Conservation (phyloP, 345 rosid species). For the Conringia planisiliqua region DNA sequence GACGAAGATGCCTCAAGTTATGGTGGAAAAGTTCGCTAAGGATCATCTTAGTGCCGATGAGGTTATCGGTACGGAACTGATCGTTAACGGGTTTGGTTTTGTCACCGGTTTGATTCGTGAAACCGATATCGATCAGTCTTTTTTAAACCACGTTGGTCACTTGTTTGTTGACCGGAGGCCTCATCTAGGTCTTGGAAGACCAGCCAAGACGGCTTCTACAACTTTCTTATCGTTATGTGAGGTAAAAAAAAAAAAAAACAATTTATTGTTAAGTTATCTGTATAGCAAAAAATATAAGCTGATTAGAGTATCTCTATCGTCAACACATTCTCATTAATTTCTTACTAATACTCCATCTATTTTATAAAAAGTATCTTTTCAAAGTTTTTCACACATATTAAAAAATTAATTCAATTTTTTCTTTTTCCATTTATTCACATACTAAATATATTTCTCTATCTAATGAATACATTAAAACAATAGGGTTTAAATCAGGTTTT, state of each 20-base stretch:
- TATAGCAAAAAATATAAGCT: no score
- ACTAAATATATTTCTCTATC: no score
- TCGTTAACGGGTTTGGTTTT: not conserved
- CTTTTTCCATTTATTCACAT: no score
- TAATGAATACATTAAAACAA: no score
- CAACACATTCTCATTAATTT: no score
- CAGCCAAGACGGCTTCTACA: not conserved
- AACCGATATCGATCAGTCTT: not conserved
- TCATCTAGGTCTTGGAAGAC: not conserved
- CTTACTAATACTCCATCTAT: no score
- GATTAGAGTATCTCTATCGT: no score
- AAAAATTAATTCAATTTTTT: no score
- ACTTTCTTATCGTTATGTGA: not conserved
- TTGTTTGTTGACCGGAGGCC: not conserved
- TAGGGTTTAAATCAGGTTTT: no score
- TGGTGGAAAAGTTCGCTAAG: not conserved
- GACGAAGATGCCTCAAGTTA: not conserved
- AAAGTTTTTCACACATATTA: no score
- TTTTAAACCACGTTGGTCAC: not conserved
- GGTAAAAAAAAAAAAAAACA: not conserved
- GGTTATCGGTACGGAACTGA: not conserved
- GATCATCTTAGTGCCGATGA: not conserved
- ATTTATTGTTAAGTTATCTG: no score
- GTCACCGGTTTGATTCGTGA: not conserved
- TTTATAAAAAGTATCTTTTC: no score